Evolutionary conservation across 2,329 filamentous ascomycete genomes (phyloP).

Genomic region (Ophiostoma triangulosporum): DNA sequence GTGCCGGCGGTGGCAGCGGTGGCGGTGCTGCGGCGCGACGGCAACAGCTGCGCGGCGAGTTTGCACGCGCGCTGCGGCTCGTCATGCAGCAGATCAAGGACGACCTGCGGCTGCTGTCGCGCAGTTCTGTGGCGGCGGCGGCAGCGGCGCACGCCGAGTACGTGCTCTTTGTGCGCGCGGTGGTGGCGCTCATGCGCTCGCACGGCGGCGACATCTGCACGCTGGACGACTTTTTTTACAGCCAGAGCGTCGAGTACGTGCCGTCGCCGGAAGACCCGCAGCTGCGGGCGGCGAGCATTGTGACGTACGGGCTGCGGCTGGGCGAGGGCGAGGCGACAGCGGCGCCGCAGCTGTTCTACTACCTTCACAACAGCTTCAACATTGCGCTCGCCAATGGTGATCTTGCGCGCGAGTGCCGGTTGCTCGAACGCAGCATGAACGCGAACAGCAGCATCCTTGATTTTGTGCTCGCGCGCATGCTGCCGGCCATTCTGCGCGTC

Average conservation of each 20-base stretch:
- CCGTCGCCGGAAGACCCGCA: conserved; percentile 42
- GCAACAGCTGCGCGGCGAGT: conserved; percentile 27
- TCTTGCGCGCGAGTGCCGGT: conserved; percentile 31
- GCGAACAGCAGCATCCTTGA: conserved; percentile 26
- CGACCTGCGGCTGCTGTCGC: conserved; percentile 27
- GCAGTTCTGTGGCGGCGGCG: conserved; percentile 16
- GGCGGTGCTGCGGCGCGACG: conserved; percentile 19
- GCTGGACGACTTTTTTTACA: conserved; percentile 42
- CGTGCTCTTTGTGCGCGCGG: conserved; percentile 36
- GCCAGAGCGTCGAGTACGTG: conserved; percentile 41
- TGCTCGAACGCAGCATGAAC: conserved; percentile 35
- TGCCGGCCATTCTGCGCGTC: conserved; percentile 36
- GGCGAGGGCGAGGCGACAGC: conserved; percentile 36
- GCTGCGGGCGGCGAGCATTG: conserved; percentile 40
- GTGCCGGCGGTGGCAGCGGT: not conserved
- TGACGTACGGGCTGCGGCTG: conserved; percentile 41
- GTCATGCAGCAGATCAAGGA: conserved; percentile 41
- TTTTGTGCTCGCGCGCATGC: conserved; percentile 38
- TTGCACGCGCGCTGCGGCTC: conserved; percentile 28
- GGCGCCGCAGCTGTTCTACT: conserved; percentile 38
- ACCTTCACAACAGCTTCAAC: conserved; percentile 45
- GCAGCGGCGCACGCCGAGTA: conserved; percentile 30
- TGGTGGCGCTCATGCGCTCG: conserved; percentile 40
- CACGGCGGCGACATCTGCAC: conserved; percentile 39
- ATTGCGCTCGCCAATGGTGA: conserved; percentile 35